These are phyloP conservation scores for Wickerhamomyces sp. DNA, from an alignment of 1,139 yeast species.

Conservation along the genomic window DNA sequence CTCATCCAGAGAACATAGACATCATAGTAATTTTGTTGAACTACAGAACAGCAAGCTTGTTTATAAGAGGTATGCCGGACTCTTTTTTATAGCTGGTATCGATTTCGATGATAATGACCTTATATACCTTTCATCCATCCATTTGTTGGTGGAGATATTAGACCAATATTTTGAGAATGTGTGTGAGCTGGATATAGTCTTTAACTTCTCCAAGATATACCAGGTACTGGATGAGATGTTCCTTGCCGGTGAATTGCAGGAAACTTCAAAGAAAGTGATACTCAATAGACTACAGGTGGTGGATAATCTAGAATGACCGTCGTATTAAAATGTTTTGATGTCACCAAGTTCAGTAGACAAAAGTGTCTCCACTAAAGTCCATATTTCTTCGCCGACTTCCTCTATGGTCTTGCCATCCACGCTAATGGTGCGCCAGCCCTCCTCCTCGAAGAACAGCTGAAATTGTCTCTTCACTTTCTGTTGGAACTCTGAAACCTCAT, in stretches of 20 bases:
- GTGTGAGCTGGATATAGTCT: conserved; percentile 90
- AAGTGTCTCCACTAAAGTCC: conserved; percentile 20
- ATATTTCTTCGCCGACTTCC: conserved; percentile 37
- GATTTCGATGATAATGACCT: conserved; percentile 76
- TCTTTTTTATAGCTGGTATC: conserved; percentile 77
- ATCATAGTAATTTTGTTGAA: conserved; percentile 76
- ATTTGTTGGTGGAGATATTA: conserved; percentile 80
- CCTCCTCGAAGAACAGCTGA: conserved; percentile 37
- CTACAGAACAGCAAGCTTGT: conserved; percentile 69
- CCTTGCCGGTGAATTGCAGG: conserved; percentile 75
- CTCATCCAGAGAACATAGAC: conserved; percentile 76
- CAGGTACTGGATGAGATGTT: conserved; percentile 69
- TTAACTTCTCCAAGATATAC: conserved; percentile 72
- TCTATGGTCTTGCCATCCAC: conserved; percentile 60
- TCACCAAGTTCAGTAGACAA: conserved; percentile 7
- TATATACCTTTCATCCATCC: conserved; percentile 77
- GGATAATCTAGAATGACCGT: conserved; percentile 18
- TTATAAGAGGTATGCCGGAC: conserved; percentile 87
- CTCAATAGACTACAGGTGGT: conserved; percentile 42
- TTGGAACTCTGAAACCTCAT: conserved; percentile 75
- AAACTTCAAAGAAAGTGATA: conserved; percentile 56
- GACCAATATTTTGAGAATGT: conserved; percentile 85
- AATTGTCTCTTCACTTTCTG: conserved; percentile 58
- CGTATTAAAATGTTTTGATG: conserved; percentile 6
- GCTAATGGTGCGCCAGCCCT: conserved; percentile 28